phyloP scores from a whole-genome alignment of 2,329 filamentous ascomycete genomes.

The Mycosphaerella arachidis region DNA sequence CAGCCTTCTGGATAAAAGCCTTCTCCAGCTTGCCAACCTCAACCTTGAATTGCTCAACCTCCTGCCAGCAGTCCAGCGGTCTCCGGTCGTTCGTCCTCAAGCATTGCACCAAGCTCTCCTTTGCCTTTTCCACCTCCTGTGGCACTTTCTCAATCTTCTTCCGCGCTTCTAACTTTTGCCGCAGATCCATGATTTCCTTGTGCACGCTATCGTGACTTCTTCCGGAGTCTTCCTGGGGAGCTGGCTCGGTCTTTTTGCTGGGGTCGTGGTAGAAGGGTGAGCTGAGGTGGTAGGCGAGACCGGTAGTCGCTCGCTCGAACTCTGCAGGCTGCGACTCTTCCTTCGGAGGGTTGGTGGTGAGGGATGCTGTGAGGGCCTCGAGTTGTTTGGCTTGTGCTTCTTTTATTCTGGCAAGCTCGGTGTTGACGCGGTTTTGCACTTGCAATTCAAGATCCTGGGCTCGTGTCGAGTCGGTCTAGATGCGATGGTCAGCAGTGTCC shows the following conservation, averaged over 20 bases:
- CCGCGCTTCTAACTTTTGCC: constrained; percentile 46
- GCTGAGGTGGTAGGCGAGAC: constrained; percentile 31
- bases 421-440: constrained; percentile 79
- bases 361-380: constrained; percentile 57
- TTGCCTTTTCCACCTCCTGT: constrained; percentile 67
- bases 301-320: constrained; percentile 18
- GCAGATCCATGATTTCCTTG: constrained; percentile 55
- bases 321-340: constrained; percentile 31
- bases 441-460: constrained; percentile 78
- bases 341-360: constrained; percentile 37
- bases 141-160: constrained; percentile 62
- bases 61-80: constrained; percentile 89
- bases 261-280: constrained; percentile 35
- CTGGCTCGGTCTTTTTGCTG: constrained; percentile 34
- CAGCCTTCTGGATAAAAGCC: constrained; percentile 79
- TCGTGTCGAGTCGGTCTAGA: constrained; percentile 81
- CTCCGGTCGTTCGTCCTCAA: constrained; percentile 78
- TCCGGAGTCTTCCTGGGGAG: constrained; percentile 38
- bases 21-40: constrained; percentile 84
- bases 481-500: constrained; percentile 2
- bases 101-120: constrained; percentile 72
- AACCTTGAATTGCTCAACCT: constrained; percentile 85
- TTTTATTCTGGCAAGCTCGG: constrained; percentile 77
- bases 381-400: constrained; percentile 66
- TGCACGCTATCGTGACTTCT: constrained; percentile 51